Base-by-base conservation (phyloP, 352 stramenopile genomes). In the Phytophthora podocarpi region DNA sequence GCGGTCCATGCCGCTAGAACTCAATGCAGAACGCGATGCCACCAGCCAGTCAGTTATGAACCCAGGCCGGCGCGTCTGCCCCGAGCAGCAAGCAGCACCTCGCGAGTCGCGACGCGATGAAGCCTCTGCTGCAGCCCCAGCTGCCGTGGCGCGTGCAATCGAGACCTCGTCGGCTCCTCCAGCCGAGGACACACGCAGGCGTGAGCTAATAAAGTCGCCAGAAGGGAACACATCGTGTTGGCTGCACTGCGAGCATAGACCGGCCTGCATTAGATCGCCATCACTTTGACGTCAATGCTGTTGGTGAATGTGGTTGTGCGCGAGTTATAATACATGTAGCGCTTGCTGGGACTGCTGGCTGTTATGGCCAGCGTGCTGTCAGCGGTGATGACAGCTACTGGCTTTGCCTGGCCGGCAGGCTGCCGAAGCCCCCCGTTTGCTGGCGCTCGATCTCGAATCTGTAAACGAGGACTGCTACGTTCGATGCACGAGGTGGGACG, bases 151-250 rank as follows among this genome's bases (percentile, higher is more conserved):
- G 31, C 50, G 42, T 48, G 42, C 62, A 55, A 37, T 40, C 37
- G 42, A 59, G 57, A 48, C 46, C 40, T 30, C 15, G 24, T 53
- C 32, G 23, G 43, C 48, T 59, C 30, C 37, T 36, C 51, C 32
- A 59, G 32, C 15, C 21, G 37, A 24, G 28, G 36, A 34, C 51
- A n/a, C 15, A 21, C 57, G 26, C 26, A 32, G 15, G 26, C 42
- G 63, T 72, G 42, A 64, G 63, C 63, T 72, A 72, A 72, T 56
- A 57, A 72, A 47, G 52, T 64, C 46, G 54, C 36, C 52, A 64
- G 52, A 58, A 51, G 54, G 26, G 35, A 53, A 28, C 54, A 65
- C 53, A 62, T 62, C 34, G 26, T 70, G 39, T 40, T 67, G 42
- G 49, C 57, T 51, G 21, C 12, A 30, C 24, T 21, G 8, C 4